These are phyloP conservation scores for Fragilariopsis cylindrus DNA, from an alignment of 108 stramenopile genomes.

Conservation along the genomic window DNA sequence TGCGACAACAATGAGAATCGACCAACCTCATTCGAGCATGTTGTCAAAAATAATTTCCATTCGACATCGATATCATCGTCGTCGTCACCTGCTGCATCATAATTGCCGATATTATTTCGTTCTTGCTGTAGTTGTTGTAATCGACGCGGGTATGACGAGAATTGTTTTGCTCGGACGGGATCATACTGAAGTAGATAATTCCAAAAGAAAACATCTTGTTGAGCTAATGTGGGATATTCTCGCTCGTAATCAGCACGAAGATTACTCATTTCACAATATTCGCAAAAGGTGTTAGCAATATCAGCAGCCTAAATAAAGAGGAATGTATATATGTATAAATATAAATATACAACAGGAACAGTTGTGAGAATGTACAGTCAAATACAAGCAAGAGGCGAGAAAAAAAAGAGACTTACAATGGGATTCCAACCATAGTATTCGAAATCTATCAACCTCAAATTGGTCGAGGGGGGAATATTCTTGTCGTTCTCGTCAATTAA, in stretches of 20 bases:
- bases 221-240: constrained; percentile 53
- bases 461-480: constrained; percentile 5
- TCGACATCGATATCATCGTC: constrained; percentile 9
- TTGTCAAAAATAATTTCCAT: constrained; percentile 28
- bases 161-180: constrained; percentile 15
- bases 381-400: no score
- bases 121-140: background rate
- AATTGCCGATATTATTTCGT: background rate
- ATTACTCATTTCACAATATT: constrained; percentile 69
- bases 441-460: constrained; percentile 70
- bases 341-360: no score
- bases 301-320: constrained; percentile 52
- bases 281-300: constrained; percentile 85
- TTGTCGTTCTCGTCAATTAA: constrained; percentile 24
- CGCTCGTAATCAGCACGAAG: constrained; percentile 50
- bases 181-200: constrained; percentile 39
- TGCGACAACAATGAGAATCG: constrained; percentile 59
- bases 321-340: no score
- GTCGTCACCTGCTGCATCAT: background rate
- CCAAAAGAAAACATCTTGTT: constrained; percentile 42
- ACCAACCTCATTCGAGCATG: constrained; percentile 46
- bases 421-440: constrained; percentile 82
- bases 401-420: background rate
- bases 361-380: no score
- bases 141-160: constrained; percentile 4